Evolutionary conservation across 2,329 filamentous ascomycete species (phyloP).

Genomic region (Aulographum hederae): DNA sequence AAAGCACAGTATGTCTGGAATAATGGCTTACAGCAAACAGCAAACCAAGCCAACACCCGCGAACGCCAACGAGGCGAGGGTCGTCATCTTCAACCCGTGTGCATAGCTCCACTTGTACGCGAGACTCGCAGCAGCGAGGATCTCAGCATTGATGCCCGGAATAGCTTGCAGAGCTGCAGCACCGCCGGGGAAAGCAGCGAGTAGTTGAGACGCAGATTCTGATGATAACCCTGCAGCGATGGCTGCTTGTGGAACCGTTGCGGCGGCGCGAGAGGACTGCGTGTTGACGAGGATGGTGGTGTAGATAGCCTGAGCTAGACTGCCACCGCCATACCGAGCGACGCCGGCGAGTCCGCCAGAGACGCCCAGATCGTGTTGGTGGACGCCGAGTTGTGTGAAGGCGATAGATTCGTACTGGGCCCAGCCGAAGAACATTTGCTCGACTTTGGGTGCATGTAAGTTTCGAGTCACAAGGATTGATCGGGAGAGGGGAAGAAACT

Average conservation of each 20-base stretch:
- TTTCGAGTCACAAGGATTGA: no score
- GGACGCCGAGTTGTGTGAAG: slow-evolving; percentile 25
- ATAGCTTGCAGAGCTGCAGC: background rate
- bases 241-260: slow-evolving; percentile 6
- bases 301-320: slow-evolving; percentile 22
- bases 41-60: background rate
- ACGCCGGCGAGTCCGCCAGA: slow-evolving; percentile 22
- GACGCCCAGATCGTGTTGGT: slow-evolving; percentile 25
- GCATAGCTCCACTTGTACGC: slow-evolving; percentile 1
- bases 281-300: slow-evolving; percentile 18
- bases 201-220: slow-evolving; percentile 6
- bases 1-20: no score
- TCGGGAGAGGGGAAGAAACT: no score
- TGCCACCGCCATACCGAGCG: slow-evolving; percentile 22
- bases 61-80: background rate
- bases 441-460: no score
- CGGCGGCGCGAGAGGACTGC: background rate
- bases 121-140: background rate
- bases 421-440: slow-evolving; percentile 22
- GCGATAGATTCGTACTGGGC: slow-evolving; percentile 26
- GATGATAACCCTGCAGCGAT: slow-evolving; percentile 6
- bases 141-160: slow-evolving; percentile 1
- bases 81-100: slow-evolving; percentile 1
- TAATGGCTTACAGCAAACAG: background rate
- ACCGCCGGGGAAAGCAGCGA: slow-evolving; percentile 1